Base-by-base conservation (phyloP, 2,329 filamentous ascomycete genomes). In the Talaromyces sp. region DNA sequence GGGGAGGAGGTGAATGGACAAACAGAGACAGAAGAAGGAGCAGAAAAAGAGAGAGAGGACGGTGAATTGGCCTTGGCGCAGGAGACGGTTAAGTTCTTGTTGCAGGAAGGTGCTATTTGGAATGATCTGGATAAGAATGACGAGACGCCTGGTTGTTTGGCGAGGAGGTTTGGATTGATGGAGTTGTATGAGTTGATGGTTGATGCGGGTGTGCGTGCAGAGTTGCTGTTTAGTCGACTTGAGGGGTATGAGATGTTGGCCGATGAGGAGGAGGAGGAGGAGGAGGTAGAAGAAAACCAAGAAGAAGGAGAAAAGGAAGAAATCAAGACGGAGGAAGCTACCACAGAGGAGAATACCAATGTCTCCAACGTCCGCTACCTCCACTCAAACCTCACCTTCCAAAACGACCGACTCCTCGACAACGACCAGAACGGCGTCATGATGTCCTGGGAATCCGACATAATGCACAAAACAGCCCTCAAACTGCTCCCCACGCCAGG, bases 31-130 rank as follows among this genome's bases (percentile, higher is more conserved):
- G n/a, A n/a, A n/a, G 53, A 60, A 15, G 21, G n/a, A 21, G 31
- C 48, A 37, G 50, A 41, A 28, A 8, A 19, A 5, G 43, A 15
- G 5, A 17, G 22, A n/a, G 60, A 55, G n/a, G 36, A 69, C 1
- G 45, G 45, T 7, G 45, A 48, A 66, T 69, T 88, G 33, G 82
- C 86, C 48, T 82, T 83, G 39, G 89, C 86, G 2, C 81, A 82
- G 57, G 83, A 85, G 54, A 87, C 87, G 0, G 78, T 97, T 4
- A 82, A 84, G 64, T 83, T 94, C 68, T 80, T 97, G 7, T 85
- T 97, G 60, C 82, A 92, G 67, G 88, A 89, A 65, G 94, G 94
- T 33, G 94, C 91, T 10, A 97, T 97, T 65, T 99, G 94, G 94
- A 99, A 99, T 76, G 92, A 97, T 71, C 79, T 97, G 57, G 91